Evolutionary conservation across 1,284 basidiomycete species (phyloP), one percentile per base, ranked within the genome.

Genomic region (Anthracocystis setariae): DNA sequence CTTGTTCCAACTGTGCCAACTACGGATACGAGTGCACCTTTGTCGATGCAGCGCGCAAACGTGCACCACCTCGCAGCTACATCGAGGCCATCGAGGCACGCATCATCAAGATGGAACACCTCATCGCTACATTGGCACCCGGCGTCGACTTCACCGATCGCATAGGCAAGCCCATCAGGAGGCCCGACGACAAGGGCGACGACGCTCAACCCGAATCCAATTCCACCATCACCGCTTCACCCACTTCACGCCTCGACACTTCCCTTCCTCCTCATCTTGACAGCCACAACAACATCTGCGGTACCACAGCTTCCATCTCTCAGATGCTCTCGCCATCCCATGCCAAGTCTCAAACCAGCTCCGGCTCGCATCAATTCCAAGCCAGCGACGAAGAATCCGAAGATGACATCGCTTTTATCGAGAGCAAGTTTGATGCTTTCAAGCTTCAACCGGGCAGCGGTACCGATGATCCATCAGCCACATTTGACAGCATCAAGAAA

Each of bases 21-120:
- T 77, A 77, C 25, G 75, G 75, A 7, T 75, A 71, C 38, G 72
- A 74, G n/a, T 80, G 78, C 43, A 80, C 73, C 15, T 80, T 80
- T 27, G 57, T 77, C 52, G 77, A 80, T 43, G 77, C 77, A 3
- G 73, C 76, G 17, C 33, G 52, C 25, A 58, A 58, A 33, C 67
- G 59, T 17, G 46, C 64, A 8, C 60, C 72, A 5, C 58, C 69
- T 5, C 46, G 57, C 25, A 79, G 77, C 57, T 80, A 80, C 27
- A 62, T 77, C 33, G 75, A 78, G 29, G 78, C 78, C 25, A 62
- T 80, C 50, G 78, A 80, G 44, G 67, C 77, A 20, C 61, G 78
- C n/a, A 74, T 80, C 45, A 60, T 65, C 46, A 71, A 64, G 51
- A 75, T 78, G 71, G 78, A 80, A 44, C 27, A 64, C 5, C 63